Evolutionary conservation across 164 flowering plant species (phyloP).

Genomic region (Magnolia officinalis): DNA sequence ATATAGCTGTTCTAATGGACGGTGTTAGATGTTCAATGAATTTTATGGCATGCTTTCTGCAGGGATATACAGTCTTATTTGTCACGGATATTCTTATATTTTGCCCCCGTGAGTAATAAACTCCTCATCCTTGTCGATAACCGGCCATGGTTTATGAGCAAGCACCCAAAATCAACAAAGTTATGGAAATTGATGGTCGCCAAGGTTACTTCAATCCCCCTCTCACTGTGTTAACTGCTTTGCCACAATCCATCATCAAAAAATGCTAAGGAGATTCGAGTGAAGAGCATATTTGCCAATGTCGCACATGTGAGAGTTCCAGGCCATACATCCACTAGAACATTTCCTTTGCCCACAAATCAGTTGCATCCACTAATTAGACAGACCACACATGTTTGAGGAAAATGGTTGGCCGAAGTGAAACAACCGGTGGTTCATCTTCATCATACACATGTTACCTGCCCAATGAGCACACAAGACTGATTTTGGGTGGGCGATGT

Average conservation of each 20-base stretch:
- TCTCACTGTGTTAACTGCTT: not conserved
- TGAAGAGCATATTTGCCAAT: not conserved
- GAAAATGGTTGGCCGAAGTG: not conserved
- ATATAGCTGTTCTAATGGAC: not conserved
- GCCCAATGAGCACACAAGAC: not conserved
- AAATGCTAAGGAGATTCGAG: not conserved
- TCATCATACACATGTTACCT: not conserved
- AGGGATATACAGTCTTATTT: constrained; percentile 38
- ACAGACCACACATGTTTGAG: not conserved
- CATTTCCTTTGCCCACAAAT: not conserved
- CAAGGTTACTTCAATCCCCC: constrained; percentile 17
- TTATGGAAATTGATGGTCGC: constrained; percentile 31
- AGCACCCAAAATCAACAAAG: constrained; percentile 20
- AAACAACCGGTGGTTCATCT: not conserved
- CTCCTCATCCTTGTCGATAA: constrained; percentile 29
- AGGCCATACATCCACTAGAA: not conserved
- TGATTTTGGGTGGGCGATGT: not conserved
- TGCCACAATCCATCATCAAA: not conserved
- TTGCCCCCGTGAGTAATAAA: constrained; percentile 21
- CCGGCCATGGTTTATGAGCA: constrained; percentile 29
- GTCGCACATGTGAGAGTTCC: not conserved
- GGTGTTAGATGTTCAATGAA: not conserved
- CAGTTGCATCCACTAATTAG: not conserved
- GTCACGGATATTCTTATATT: constrained; percentile 22
- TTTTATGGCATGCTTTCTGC: not conserved